phyloP scores from a whole-genome alignment of 345 rosid genomes.

The Populus pruinosa region DNA sequence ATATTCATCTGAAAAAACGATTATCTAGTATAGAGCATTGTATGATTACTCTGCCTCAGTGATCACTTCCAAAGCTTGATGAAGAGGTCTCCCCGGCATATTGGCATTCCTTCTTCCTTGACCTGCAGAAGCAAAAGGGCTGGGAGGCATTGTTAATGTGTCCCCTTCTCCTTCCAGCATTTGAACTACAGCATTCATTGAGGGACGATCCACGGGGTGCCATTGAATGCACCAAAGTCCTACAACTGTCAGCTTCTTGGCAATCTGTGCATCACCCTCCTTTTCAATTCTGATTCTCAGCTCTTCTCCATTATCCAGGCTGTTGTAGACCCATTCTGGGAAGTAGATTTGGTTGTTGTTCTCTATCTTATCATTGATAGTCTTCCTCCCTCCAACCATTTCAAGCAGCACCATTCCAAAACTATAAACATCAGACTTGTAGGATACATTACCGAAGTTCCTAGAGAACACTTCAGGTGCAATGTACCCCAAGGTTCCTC shows the following conservation, averaged over 20 bases:
- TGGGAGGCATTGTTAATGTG: neutral
- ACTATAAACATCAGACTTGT: conserved; percentile 26
- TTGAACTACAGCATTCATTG: conserved; percentile 1
- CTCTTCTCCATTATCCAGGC: conserved; percentile 8
- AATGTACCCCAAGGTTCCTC: conserved; percentile 26
- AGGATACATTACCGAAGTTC: conserved; percentile 24
- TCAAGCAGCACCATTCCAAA: conserved; percentile 26
- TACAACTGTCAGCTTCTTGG: conserved; percentile 10
- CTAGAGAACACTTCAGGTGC: conserved; percentile 29
- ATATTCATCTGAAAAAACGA: too few relatives aligned
- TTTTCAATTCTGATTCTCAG: conserved; percentile 2
- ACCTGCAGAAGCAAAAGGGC: conserved; percentile 5
- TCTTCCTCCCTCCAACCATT: conserved; percentile 24
- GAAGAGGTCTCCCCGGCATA: neutral
- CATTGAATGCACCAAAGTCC: conserved; percentile 16
- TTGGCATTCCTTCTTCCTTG: neutral
- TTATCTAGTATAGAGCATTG: neutral
- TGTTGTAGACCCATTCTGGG: conserved; percentile 12
- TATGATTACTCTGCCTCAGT: neutral
- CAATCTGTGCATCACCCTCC: neutral
- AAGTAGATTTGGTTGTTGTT: neutral
- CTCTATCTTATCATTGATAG: neutral
- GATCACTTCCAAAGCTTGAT: neutral
- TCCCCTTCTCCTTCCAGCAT: conserved; percentile 2
- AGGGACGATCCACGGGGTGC: conserved; percentile 11